Evolutionary conservation across 495 filamentous ascomycete species (phyloP), one percentile per base, ranked within the genome.

Genomic region (Clavariopsis aquatica): DNA sequence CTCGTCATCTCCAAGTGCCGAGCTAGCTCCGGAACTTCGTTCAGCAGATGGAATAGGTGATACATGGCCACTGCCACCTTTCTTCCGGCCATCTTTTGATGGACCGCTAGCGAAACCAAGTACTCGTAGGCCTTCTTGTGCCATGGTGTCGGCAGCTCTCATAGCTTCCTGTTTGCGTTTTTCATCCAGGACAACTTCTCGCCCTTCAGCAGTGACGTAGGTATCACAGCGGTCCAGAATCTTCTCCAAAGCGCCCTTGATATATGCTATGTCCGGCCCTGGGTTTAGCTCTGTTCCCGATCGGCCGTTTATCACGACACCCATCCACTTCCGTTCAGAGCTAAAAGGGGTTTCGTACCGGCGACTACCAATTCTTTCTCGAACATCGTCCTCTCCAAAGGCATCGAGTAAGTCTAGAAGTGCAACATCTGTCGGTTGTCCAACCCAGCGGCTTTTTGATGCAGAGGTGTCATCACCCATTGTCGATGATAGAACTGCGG

Each of bases 311-410:
- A 96, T 91, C 1, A 90, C 85, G 15, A 96, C 92, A 34, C 94
- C 94, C 94, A 98, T 99, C 93, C 94, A 99, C 76, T 97, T 99
- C 49, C 92, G 85, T 69, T 97, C 93, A 0, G 94, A 98, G 71
- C 92, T 96, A 72, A 99, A 99, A 0, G 94, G 93, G 1, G 89
- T 92, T 72, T 98, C 94, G 23, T 85, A 84, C 19, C 87, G 83
- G 34, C 92, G 87, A 28, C 82, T 83, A 38, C 91, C 89, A 57
- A 96, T 86, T 15, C 88, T 85, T 38, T 96, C 89, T 47, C 94
- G 85, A 22, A 93, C 85, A 77, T 99, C 94, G 51, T 93, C 88
- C 71, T 96, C 91, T 24, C 88, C 91, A 71, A 96, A 90, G 4
- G 84, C 81, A 75, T 99, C 94, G 29, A 98, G 78, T 22, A 99